Percentiles rank a stretch among this genome's conserved stretches.
Evolutionary conservation across 2,329 filamentous ascomycete genomes (phyloP).

Genomic region (Monosporascus sp.): DNA sequence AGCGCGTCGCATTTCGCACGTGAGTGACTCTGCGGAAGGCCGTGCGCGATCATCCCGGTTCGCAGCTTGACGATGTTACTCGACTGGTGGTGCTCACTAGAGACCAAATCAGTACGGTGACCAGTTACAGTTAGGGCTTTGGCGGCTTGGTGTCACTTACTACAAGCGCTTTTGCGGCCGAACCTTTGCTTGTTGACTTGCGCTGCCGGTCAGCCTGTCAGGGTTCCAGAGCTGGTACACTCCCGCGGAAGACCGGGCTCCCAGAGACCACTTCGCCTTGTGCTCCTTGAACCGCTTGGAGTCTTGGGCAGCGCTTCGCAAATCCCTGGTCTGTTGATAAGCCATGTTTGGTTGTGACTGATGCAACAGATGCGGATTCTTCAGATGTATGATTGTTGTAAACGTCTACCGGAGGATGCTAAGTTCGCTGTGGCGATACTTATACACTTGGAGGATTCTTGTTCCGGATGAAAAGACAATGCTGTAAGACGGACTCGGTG

Average conservation of each 20-base stretch:
- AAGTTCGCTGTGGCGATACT: not conserved
- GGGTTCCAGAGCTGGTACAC: slow-evolving; percentile 7
- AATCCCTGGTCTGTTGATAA: slow-evolving; percentile 31
- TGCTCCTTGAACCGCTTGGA: slow-evolving; percentile 40
- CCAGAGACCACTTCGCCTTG: slow-evolving; percentile 36
- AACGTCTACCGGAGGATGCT: not conserved
- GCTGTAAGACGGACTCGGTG: not conserved
- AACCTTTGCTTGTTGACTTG: slow-evolving; percentile 27
- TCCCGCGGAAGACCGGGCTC: slow-evolving; percentile 27
- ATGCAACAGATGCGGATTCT: too few relatives aligned
- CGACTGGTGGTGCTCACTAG: slow-evolving; percentile 9
- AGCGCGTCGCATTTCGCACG: slow-evolving; percentile 28
- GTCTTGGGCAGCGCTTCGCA: slow-evolving; percentile 37
- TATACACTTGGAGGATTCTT: not conserved
- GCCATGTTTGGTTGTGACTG: slow-evolving; percentile 14
- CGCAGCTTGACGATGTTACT: slow-evolving; percentile 34
- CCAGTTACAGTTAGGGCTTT: not conserved
- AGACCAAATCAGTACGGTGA: slow-evolving; percentile 5
- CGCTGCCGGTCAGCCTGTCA: slow-evolving; percentile 17
- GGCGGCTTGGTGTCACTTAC: slow-evolving; percentile 23
- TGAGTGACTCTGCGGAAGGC: slow-evolving; percentile 22
- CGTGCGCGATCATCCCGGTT: slow-evolving; percentile 9
- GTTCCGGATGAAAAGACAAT: not conserved
- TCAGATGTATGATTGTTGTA: not conserved
- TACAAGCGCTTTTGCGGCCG: slow-evolving; percentile 28